Evolutionary conservation across 2,329 filamentous ascomycete species (phyloP).

Genomic region (Diplocarpon mali): DNA sequence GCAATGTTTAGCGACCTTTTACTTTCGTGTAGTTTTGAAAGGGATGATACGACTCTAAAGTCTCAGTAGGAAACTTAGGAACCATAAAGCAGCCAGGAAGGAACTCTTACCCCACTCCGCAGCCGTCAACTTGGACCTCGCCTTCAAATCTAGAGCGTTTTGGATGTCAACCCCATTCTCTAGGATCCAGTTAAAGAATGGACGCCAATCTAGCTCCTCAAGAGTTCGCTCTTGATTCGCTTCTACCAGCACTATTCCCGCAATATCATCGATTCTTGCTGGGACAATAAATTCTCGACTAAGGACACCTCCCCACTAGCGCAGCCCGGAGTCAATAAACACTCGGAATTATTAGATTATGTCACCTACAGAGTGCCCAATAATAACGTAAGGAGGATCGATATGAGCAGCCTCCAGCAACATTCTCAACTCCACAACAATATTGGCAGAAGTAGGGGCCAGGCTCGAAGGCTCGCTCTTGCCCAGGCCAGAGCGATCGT

Average conservation of each 20-base stretch:
- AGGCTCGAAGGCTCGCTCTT: slow-evolving; percentile 6
- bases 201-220: slow-evolving; percentile 3
- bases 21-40: too few relatives aligned
- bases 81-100: too few relatives aligned
- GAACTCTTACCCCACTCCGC: slow-evolving; percentile 8
- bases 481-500: slow-evolving; percentile 14
- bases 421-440: slow-evolving; percentile 9
- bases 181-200: not conserved
- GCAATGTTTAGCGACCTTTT: too few relatives aligned
- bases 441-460: slow-evolving; percentile 8
- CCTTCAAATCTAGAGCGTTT: not conserved
- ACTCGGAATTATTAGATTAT: not conserved
- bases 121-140: slow-evolving; percentile 1
- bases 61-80: too few relatives aligned
- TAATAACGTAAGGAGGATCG: slow-evolving; percentile 10
- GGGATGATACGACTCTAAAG: too few relatives aligned
- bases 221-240: slow-evolving; percentile 10
- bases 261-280: slow-evolving; percentile 4
- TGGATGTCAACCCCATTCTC: not conserved
- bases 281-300: slow-evolving; percentile 10
- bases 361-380: slow-evolving; percentile 10
- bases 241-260: slow-evolving; percentile 17
- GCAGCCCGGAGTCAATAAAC: not conserved
- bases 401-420: slow-evolving; percentile 9
- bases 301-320: slow-evolving; percentile 10